Percentiles rank a stretch among this genome's conserved stretches.
These are phyloP conservation scores for Leptographium flavum DNA, from an alignment of 2,329 filamentous ascomycete species.

Conservation along the genomic window DNA sequence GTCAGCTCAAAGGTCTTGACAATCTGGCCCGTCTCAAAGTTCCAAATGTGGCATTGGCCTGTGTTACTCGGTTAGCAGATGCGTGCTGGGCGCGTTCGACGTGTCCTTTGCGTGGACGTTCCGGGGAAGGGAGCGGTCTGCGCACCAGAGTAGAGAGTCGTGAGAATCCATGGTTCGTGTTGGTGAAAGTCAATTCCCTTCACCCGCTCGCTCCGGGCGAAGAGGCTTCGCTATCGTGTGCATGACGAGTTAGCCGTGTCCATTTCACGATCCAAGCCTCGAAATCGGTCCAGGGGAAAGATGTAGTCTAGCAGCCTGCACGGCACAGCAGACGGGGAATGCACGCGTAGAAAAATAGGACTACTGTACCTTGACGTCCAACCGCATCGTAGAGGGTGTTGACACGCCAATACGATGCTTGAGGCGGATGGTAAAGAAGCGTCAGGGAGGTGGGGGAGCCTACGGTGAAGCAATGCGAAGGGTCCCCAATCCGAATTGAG, in stretches of 20 bases:
- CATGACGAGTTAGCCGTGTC: neutral
- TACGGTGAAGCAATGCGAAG: constrained; percentile 1
- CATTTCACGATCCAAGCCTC: neutral
- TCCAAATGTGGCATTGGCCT: constrained; percentile 99
- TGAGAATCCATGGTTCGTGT: constrained; percentile 32
- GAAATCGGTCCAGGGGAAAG: neutral
- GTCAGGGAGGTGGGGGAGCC: neutral
- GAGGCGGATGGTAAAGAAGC: neutral
- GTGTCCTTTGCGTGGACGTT: too few species aligned
- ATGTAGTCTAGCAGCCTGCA: too few species aligned
- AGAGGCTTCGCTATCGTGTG: constrained; percentile 11
- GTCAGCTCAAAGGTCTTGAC: constrained; percentile 99
- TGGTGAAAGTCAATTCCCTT: constrained; percentile 14
- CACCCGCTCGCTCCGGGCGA: constrained; percentile 13
- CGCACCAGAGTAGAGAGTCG: constrained; percentile 82
- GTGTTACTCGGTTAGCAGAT: too few species aligned
- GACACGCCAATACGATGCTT: constrained; percentile 1
- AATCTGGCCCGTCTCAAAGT: constrained; percentile 89
- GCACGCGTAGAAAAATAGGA: neutral
- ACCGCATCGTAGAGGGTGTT: constrained; percentile 11
- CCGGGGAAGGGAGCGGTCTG: constrained; percentile 20
- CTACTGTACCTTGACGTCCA: constrained; percentile 11
- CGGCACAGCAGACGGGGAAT: neutral
- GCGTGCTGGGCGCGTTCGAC: too few species aligned
- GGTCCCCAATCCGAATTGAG: neutral